Evolutionary conservation across 345 rosid species (phyloP), one percentile per base, ranked within the genome.

Genomic region (Lagerstroemia speciosa): DNA sequence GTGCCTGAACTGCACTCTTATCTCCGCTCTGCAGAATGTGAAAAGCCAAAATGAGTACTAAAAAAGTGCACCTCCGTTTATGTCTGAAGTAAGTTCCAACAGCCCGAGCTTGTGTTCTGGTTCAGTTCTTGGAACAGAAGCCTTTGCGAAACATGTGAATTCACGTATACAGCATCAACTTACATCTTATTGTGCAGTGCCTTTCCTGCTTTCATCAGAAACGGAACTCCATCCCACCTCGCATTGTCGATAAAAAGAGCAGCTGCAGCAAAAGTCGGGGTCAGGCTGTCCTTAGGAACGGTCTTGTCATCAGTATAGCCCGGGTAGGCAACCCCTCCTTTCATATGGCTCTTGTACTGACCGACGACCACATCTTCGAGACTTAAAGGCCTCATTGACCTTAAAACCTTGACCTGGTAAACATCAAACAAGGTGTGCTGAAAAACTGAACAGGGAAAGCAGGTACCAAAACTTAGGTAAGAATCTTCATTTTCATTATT

Each of bases 171-270:
- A 41, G 2, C 15, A 41, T 70, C n/a, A 36, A 30, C 53, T 24
- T 73, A 91, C 98, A 92, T 81, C 75, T 82, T 88, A 68, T 80
- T 87, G 69, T 94, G 95, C 66, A 94, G 79, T 64, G 98, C 99
- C 79, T 94, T 94, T 34, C 99, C 99, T 24, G 98, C 98, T 89
- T 89, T 91, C 98, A 94, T 88, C 41, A 94, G 82, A 78, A 94
- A 94, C 43, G 99, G 99, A 52, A 94, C 99, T 2, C 99, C 99
- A 46, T 89, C 98, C 99, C 99, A 94, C 83, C 99, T 88, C 8
- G 99, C 97, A 57, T 94, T 94, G 72, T 94, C 86, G 20, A 94
- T 89, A 79, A 94, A 94, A 63, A 94, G 88, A 22, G 99, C 96
- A 66, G 99, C 98, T 17, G 99, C 98, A 1, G 98, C 98, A 85